Evolutionary conservation across 2,329 filamentous ascomycete species (phyloP).

Genomic region (Ceratocystis smalleyi): DNA sequence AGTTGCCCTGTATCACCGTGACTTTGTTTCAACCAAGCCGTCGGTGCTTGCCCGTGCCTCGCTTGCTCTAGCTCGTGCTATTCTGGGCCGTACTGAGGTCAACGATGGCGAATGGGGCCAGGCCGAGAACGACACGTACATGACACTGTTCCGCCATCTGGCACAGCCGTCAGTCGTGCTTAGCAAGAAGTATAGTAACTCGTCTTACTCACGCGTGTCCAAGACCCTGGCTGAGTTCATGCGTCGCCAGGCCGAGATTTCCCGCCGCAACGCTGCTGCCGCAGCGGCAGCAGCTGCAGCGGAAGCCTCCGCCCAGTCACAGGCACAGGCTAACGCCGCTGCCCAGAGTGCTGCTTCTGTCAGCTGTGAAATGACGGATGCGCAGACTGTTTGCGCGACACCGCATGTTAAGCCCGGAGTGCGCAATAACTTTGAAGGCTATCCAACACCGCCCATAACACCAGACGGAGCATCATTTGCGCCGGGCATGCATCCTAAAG

Average conservation of each 20-base stretch:
- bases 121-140: constrained; percentile 50
- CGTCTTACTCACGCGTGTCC: constrained; percentile 38
- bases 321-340: not conserved
- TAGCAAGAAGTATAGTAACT: constrained; percentile 43
- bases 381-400: constrained; percentile 51
- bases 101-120: constrained; percentile 63
- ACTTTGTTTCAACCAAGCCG: constrained; percentile 85
- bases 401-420: constrained; percentile 53
- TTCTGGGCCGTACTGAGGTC: constrained; percentile 65
- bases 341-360: constrained; percentile 62
- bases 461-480: constrained; percentile 51
- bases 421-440: constrained; percentile 50
- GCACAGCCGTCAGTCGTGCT: constrained; percentile 43
- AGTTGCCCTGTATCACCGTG: constrained; percentile 88
- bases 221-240: constrained; percentile 43
- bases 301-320: constrained; percentile 40
- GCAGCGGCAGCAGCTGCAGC: constrained; percentile 22
- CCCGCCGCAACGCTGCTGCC: constrained; percentile 30
- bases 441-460: constrained; percentile 73
- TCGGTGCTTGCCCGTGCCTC: constrained; percentile 82
- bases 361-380: constrained; percentile 31
- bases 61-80: constrained; percentile 70
- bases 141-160: constrained; percentile 43
- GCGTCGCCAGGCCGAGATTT: constrained; percentile 41
- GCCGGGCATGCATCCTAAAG: constrained; percentile 33